phyloP scores from a whole-genome alignment of 1,284 basidiomycete genomes.

The Sporisorium scitamineum region DNA sequence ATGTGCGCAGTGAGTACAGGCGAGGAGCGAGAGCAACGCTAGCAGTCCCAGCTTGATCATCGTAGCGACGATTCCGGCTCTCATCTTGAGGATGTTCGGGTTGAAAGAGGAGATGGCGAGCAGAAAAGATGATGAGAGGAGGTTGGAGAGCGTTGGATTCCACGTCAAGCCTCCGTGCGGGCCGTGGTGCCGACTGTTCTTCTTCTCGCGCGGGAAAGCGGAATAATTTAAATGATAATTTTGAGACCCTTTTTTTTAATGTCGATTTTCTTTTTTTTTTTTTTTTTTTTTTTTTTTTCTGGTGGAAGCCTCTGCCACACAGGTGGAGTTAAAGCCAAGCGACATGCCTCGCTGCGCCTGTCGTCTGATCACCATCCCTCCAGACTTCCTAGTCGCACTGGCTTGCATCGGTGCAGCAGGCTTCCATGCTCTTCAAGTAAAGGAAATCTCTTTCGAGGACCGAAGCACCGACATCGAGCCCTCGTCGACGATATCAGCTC shows the following conservation, averaged over 20 bases:
- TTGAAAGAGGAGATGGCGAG: neutral
- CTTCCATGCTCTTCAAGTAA: neutral
- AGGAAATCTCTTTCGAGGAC: neutral
- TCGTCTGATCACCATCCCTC: neutral
- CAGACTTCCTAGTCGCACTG: neutral
- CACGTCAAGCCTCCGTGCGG: slow-evolving; percentile 39
- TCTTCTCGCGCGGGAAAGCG: slow-evolving; percentile 41
- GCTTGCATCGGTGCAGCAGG: neutral
- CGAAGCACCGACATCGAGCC: neutral
- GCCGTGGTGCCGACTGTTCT: neutral
- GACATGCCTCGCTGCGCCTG: neutral
- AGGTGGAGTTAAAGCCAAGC: neutral
- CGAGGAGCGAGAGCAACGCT: slow-evolving; percentile 23
- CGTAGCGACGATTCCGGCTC: slow-evolving; percentile 1
- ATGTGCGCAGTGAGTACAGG: slow-evolving; percentile 18
- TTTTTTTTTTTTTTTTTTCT: neutral
- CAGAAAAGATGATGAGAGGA: neutral
- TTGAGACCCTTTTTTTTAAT: neutral
- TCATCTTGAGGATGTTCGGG: slow-evolving; percentile 12
- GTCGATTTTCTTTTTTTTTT: neutral
- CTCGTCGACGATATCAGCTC: too few species aligned
- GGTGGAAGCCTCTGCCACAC: neutral
- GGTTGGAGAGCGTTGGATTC: slow-evolving; percentile 5
- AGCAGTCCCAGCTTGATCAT: slow-evolving; percentile 18
- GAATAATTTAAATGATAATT: neutral